Percentiles rank a stretch among this genome's conserved stretches.
Conservation (phyloP, 306 rosid species). For the Rosa chinensis region DNA sequence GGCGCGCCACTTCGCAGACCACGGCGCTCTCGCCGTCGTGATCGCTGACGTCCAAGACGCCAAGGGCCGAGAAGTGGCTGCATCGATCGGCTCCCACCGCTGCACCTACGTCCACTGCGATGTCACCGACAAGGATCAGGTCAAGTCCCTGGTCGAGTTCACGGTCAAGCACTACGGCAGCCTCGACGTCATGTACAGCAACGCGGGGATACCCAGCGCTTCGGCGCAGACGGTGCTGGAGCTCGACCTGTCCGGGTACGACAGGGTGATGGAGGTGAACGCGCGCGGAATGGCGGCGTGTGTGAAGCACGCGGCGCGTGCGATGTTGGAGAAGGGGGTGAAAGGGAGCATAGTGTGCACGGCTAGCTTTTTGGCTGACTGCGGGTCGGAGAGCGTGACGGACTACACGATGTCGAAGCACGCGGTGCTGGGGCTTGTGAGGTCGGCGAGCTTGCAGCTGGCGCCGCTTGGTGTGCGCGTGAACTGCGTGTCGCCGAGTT, state of each 20-base stretch:
- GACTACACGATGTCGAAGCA: constrained; percentile 38
- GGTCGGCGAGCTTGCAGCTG: constrained; percentile 38
- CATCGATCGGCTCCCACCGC: neutral
- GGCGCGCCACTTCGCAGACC: neutral
- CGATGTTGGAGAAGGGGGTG: constrained; percentile 1
- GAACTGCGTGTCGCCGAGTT: constrained; percentile 26
- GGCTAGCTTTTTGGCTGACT: constrained; percentile 29
- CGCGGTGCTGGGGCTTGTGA: constrained; percentile 34
- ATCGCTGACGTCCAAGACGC: constrained; percentile 29
- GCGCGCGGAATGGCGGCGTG: constrained; percentile 18
- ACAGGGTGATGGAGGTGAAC: neutral
- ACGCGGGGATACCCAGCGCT: constrained; percentile 14
- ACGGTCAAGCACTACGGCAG: constrained; percentile 6
- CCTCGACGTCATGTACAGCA: constrained; percentile 28
- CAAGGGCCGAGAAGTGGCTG: constrained; percentile 8
- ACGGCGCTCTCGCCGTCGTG: constrained; percentile 23
- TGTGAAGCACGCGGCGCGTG: constrained; percentile 16
- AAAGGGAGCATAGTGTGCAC: constrained; percentile 46
- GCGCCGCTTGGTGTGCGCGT: constrained; percentile 28
- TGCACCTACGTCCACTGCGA: constrained; percentile 20
- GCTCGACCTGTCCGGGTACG: constrained; percentile 4
- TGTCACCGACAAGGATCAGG: constrained; percentile 17
- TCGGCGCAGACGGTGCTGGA: neutral
- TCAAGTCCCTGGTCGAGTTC: neutral
- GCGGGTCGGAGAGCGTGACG: neutral